These are phyloP conservation scores for Salinomyces thailandicus DNA, from an alignment of 2,329 filamentous ascomycete species.

Conservation along the genomic window DNA sequence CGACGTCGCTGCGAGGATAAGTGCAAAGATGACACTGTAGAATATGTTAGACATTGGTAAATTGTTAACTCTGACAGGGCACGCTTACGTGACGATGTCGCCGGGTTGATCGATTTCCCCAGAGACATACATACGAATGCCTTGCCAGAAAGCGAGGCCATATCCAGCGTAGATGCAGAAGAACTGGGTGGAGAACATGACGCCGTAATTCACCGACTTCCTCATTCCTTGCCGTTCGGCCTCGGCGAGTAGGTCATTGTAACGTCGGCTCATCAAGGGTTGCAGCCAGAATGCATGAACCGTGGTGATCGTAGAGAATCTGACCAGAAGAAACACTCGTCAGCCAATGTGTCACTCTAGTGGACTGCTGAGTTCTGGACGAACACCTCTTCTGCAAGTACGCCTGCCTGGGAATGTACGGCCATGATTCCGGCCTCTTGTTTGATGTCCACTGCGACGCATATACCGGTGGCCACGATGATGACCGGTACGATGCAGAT, in stretches of 20 bases:
- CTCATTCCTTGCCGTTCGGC: slow-evolving; percentile 37
- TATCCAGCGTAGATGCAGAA: slow-evolving; percentile 34
- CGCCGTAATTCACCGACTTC: slow-evolving; percentile 34
- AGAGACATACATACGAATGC: slow-evolving; percentile 27
- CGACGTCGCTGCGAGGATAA: slow-evolving; percentile 29
- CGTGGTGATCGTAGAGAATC: slow-evolving; percentile 33
- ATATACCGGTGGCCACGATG: slow-evolving; percentile 21
- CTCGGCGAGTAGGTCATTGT: slow-evolving; percentile 33
- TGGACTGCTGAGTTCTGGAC: too few species aligned
- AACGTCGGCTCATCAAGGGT: slow-evolving; percentile 18
- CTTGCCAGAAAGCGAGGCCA: slow-evolving; percentile 35
- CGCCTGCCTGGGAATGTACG: slow-evolving; percentile 36
- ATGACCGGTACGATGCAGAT: slow-evolving; percentile 40
- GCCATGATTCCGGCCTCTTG: slow-evolving; percentile 28
- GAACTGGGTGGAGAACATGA: slow-evolving; percentile 34
- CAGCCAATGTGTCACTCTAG: too few species aligned
- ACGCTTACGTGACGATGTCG: slow-evolving; percentile 12
- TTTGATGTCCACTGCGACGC: slow-evolving; percentile 27
- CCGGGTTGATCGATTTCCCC: slow-evolving; percentile 23
- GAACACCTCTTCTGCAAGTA: slow-evolving; percentile 42
- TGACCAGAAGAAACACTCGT: too few species aligned
- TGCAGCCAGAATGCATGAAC: slow-evolving; percentile 35
- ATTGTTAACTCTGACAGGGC: background rate
- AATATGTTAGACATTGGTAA: slow-evolving; percentile 14
- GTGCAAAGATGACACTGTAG: slow-evolving; percentile 22